phyloP scores from a whole-genome alignment of 2,329 filamentous ascomycete genomes.

The Elsinoe fawcettii region DNA sequence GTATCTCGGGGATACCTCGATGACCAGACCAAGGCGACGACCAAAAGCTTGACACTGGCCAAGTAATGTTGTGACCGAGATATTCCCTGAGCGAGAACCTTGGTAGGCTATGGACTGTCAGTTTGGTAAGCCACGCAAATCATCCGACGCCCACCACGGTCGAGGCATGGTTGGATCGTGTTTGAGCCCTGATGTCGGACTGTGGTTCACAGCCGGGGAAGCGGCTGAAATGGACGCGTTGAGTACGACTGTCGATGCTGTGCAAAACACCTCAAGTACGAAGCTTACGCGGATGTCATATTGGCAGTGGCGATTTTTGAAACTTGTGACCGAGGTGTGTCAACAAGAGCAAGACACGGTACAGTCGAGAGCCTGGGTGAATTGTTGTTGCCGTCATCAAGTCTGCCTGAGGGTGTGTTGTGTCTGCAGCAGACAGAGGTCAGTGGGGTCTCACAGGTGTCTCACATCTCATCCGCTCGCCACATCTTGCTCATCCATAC shows the following conservation, averaged over 20 bases:
- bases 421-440: slow-evolving; percentile 8
- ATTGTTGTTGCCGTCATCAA: background rate
- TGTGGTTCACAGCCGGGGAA: slow-evolving; percentile 1
- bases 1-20: slow-evolving; percentile 2
- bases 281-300: background rate
- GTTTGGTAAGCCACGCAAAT: background rate
- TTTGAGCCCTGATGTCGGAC: background rate
- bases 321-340: background rate
- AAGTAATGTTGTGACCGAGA: background rate
- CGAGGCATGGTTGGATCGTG: background rate
- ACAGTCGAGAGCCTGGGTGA: background rate
- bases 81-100: background rate
- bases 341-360: background rate
- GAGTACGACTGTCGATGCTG: background rate
- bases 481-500: background rate
- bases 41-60: background rate
- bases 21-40: background rate
- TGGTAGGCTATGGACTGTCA: background rate
- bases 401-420: background rate
- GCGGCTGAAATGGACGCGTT: background rate
- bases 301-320: slow-evolving; percentile 3
- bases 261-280: background rate
- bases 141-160: background rate
- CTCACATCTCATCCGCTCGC: background rate
- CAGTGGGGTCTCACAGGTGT: slow-evolving; percentile 1